These are phyloP conservation scores for Cyberlindnera mississippiensis DNA, from an alignment of 805 yeast species.

Conservation along the genomic window DNA sequence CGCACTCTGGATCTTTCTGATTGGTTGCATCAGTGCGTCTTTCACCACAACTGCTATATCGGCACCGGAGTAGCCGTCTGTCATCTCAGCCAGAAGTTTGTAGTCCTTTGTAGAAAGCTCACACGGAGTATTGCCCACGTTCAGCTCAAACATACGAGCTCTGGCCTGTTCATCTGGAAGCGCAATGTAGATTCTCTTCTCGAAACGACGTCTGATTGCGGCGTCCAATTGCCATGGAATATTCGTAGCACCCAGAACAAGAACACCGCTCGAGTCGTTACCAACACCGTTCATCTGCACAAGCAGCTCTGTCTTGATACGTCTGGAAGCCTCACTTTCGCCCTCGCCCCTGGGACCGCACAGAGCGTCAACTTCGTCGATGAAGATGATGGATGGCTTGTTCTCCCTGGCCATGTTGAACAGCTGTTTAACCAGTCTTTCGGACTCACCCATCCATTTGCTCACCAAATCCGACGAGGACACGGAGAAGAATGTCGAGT, in stretches of 20 bases:
- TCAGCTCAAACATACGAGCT: slow-evolving; percentile 88
- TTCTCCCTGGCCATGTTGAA: slow-evolving; percentile 95
- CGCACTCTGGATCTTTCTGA: slow-evolving; percentile 90
- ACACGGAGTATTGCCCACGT: slow-evolving; percentile 89
- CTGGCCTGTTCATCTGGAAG: slow-evolving; percentile 93
- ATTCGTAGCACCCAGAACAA: slow-evolving; percentile 95
- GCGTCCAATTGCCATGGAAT: slow-evolving; percentile 99
- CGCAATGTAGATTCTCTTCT: slow-evolving; percentile 90
- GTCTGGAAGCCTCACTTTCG: slow-evolving; percentile 91
- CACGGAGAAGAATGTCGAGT: slow-evolving; percentile 93
- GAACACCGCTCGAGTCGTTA: slow-evolving; percentile 85
- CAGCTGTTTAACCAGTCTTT: slow-evolving; percentile 90
- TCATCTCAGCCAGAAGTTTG: slow-evolving; percentile 80
- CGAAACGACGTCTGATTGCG: slow-evolving; percentile 95
- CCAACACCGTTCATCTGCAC: slow-evolving; percentile 99
- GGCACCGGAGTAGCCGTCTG: slow-evolving; percentile 96
- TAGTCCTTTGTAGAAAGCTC: slow-evolving; percentile 68
- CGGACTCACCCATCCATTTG: slow-evolving; percentile 99
- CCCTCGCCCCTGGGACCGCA: slow-evolving; percentile 99
- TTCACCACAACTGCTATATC: slow-evolving; percentile 95
- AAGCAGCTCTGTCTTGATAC: slow-evolving; percentile 91
- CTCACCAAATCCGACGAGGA: slow-evolving; percentile 95
- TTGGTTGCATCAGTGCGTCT: slow-evolving; percentile 98
- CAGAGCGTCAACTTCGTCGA: slow-evolving; percentile 96
- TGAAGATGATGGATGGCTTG: slow-evolving; percentile 92